phyloP scores from a whole-genome alignment of 257 asterid genomes.

The Nicotiana sylvestris region DNA sequence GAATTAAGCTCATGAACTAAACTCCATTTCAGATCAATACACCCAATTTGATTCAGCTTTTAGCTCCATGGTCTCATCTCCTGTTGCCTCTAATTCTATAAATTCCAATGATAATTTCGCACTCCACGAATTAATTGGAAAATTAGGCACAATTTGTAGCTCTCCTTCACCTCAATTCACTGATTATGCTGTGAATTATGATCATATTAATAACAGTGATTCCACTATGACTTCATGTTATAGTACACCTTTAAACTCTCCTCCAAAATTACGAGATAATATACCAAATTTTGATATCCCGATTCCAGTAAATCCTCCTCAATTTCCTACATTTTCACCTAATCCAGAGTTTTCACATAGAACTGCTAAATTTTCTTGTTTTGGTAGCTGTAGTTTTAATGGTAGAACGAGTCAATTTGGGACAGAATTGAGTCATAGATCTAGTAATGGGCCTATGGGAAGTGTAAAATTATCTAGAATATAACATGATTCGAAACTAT shows the following conservation, averaged over 20 bases:
- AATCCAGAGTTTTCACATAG: constrained; percentile 80
- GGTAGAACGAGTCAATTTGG: constrained; percentile 37
- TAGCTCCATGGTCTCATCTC: constrained; percentile 40
- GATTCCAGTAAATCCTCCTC: constrained; percentile 30
- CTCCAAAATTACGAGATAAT: constrained; percentile 34
- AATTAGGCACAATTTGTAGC: constrained; percentile 31
- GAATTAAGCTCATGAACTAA: too few species aligned
- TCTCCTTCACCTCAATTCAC: neutral
- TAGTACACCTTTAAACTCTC: constrained; percentile 29
- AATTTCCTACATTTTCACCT: constrained; percentile 38
- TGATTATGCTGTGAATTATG: neutral
- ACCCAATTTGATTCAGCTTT: constrained; percentile 44
- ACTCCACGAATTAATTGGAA: constrained; percentile 45
- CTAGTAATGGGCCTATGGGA: constrained; percentile 20
- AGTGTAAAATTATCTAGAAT: constrained; percentile 46
- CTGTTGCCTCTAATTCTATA: constrained; percentile 1
- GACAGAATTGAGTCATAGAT: constrained; percentile 32
- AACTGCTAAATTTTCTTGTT: constrained; percentile 80
- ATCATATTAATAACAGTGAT: neutral
- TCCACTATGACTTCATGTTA: constrained; percentile 23
- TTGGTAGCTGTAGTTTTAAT: constrained; percentile 72
- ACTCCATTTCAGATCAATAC: constrained; percentile 14
- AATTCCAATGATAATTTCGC: neutral
- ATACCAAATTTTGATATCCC: constrained; percentile 30
- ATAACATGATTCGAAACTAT: neutral